These are phyloP conservation scores for Xeromyces bisporus DNA, from an alignment of 495 filamentous ascomycete genomes.

Conservation along the genomic window DNA sequence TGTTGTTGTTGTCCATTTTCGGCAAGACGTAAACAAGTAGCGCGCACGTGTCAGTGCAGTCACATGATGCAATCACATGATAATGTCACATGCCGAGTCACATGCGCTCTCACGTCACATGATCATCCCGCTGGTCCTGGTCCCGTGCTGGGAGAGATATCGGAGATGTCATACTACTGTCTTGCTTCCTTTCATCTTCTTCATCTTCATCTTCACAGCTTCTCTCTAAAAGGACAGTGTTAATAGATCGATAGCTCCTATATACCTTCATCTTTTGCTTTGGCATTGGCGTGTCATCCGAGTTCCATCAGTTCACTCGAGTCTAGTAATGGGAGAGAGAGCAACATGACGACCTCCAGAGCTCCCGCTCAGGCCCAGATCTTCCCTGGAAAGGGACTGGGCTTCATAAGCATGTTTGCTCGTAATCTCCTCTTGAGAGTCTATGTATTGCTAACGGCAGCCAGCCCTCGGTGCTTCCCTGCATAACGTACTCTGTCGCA, in stretches of 20 bases:
- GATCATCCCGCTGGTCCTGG: too few relatives aligned
- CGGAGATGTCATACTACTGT: too few relatives aligned
- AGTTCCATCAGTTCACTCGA: conserved; percentile 4
- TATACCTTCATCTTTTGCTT: neutral
- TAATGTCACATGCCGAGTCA: too few relatives aligned
- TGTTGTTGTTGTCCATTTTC: conserved; percentile 10
- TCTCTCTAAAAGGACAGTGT: too few relatives aligned
- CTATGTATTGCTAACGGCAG: neutral
- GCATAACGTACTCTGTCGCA: conserved; percentile 66
- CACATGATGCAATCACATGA: conserved; percentile 24
- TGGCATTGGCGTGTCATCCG: conserved; percentile 1
- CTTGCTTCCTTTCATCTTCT: too few relatives aligned
- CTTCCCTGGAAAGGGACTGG: conserved; percentile 57
- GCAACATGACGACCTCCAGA: conserved; percentile 30
- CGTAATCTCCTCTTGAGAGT: neutral
- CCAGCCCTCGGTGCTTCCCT: conserved; percentile 75
- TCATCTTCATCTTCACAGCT: too few relatives aligned
- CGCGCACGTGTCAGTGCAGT: conserved; percentile 10
- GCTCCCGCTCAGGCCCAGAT: conserved; percentile 42
- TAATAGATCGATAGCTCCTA: too few relatives aligned
- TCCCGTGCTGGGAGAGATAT: too few relatives aligned
- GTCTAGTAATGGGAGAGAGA: conserved; percentile 7
- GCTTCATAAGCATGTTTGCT: conserved; percentile 49
- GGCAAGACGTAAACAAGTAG: conserved; percentile 32
- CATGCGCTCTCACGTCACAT: too few relatives aligned